Conservation (phyloP, 1,284 basidiomycete genomes). For the Cryptococcus depauperatus region DNA sequence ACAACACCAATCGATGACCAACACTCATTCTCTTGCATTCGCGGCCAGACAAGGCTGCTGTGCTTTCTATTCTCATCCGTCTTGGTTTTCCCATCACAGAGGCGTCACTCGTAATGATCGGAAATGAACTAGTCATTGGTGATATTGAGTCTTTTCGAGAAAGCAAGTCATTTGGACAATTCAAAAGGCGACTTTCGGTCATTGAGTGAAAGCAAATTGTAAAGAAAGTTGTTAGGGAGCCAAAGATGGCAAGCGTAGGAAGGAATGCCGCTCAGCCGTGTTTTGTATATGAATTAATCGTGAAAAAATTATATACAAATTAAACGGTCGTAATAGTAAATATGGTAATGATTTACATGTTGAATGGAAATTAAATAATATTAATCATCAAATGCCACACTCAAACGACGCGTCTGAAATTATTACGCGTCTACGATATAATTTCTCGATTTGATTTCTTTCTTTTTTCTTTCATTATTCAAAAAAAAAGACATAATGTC, state of each 20-base stretch:
- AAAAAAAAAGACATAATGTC: conserved; percentile 20
- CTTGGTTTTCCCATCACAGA: conserved; percentile 17
- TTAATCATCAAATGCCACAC: conserved; percentile 1
- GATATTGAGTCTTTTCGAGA: conserved; percentile 17
- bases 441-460: background rate
- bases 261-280: too few relatives aligned
- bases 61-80: conserved; percentile 22
- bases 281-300: too few relatives aligned
- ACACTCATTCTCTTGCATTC: conserved; percentile 20
- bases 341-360: background rate
- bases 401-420: conserved; percentile 1
- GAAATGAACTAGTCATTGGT: conserved; percentile 22
- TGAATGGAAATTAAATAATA: background rate
- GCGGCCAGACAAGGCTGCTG: conserved; percentile 19
- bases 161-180: conserved; percentile 11
- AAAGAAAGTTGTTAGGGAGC: conserved; percentile 6
- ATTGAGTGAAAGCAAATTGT: conserved; percentile 25
- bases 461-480: background rate
- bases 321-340: background rate
- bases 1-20: conserved; percentile 21
- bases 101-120: conserved; percentile 26
- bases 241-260: too few relatives aligned
- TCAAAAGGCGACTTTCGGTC: background rate
- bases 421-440: background rate
- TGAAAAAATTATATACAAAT: background rate